A percentile compares a stretch with the other conserved stretches of the same genome.
These are phyloP conservation scores for Ceratobasidium sp. DNA, from an alignment of 1,284 basidiomycete genomes.

Conservation along the genomic window DNA sequence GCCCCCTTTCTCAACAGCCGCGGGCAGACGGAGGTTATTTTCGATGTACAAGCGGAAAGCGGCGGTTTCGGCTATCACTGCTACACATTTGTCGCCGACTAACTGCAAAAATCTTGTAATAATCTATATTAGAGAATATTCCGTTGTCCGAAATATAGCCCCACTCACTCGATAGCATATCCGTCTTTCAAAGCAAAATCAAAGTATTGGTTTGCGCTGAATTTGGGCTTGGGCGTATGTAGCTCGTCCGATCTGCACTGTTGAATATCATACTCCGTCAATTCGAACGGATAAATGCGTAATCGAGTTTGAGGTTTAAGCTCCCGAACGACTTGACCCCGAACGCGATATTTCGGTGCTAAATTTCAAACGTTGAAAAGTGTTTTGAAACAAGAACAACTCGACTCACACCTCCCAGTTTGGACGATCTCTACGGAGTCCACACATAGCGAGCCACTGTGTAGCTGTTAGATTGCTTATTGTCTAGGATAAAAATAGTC, in stretches of 20 bases:
- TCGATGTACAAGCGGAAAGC: background rate
- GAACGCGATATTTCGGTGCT: background rate
- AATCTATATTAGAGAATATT: background rate
- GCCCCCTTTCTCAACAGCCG: background rate
- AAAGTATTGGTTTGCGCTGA: background rate
- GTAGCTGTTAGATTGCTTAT: background rate
- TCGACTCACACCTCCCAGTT: background rate
- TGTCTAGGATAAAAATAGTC: background rate
- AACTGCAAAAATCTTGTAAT: constrained; percentile 5
- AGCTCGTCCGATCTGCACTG: constrained; percentile 9
- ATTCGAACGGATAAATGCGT: constrained; percentile 27
- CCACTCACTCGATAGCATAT: background rate
- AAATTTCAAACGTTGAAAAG: background rate
- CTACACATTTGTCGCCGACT: background rate
- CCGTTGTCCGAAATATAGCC: background rate
- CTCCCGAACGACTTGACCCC: background rate
- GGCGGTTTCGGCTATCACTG: background rate
- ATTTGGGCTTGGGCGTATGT: constrained; percentile 11
- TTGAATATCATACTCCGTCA: constrained; percentile 41
- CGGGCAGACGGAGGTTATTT: background rate
- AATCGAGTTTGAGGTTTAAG: constrained; percentile 1
- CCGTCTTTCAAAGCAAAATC: background rate
- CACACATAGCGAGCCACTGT: background rate
- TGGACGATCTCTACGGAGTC: background rate
- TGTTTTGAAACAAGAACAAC: background rate